Conservation (phyloP, 805 yeast genomes). For the Starmerella vaccinii region DNA sequence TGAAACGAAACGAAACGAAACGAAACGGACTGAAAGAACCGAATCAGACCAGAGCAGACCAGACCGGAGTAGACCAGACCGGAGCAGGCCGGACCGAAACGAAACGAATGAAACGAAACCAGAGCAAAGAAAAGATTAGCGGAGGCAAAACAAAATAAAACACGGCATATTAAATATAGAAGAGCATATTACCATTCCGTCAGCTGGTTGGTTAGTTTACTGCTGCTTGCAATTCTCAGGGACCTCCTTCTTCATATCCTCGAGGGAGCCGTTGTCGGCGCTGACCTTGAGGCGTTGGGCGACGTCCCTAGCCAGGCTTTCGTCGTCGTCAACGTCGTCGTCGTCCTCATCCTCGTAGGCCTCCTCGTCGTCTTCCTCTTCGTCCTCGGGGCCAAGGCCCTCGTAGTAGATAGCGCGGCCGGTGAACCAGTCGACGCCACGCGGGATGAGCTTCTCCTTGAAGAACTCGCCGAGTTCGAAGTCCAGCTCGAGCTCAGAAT, state of each 20-base stretch:
- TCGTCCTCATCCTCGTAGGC: slow-evolving; percentile 55
- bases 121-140: not conserved
- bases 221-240: slow-evolving; percentile 54
- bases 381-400: slow-evolving; percentile 48
- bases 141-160: not conserved
- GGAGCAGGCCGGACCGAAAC: too few species aligned
- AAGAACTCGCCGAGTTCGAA: slow-evolving; percentile 93
- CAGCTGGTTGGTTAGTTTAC: slow-evolving; percentile 21
- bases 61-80: too few species aligned
- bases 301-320: slow-evolving; percentile 51
- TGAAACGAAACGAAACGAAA: too few species aligned
- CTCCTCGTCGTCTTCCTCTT: slow-evolving; percentile 51
- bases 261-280: slow-evolving; percentile 21
- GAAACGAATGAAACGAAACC: not conserved
- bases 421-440: slow-evolving; percentile 97
- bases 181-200: not conserved
- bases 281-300: slow-evolving; percentile 40
- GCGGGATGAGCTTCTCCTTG: slow-evolving; percentile 89
- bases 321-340: slow-evolving; percentile 43
- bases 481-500: slow-evolving; percentile 77
- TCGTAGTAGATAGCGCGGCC: slow-evolving; percentile 87
- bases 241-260: slow-evolving; percentile 36
- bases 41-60: too few species aligned
- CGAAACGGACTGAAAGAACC: too few species aligned
- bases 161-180: not conserved